Evolutionary conservation across 345 rosid genomes (phyloP), one percentile per base, ranked within the genome.

Genomic region (Euclidium syriacum): DNA sequence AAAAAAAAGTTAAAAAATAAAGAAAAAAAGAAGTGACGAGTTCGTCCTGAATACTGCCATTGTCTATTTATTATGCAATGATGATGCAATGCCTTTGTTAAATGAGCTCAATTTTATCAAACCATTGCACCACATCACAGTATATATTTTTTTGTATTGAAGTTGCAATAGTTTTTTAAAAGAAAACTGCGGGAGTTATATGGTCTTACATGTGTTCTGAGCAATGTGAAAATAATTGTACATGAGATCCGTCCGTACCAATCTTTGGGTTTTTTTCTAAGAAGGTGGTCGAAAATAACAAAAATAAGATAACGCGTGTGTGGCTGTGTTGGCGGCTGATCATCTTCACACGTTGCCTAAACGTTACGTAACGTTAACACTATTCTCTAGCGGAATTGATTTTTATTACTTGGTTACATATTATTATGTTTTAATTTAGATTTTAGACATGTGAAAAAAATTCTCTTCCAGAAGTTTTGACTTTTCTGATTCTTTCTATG

Each of bases 261-360:
- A 33, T 53, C 39, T 41, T 68, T 17, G 38, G 24, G 19, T 24
- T 32, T 42, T n/a, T 8, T 47, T 24, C 50, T 33, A 14, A 36
- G 49, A 36, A 66, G 41, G 56, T 42, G n/a, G 47, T 68, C 33
- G 56, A 29, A 43, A 9, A 36, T 0, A 33, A 11, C 12, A 33
- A 34, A 51, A 62, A 46, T 0, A 36, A 48, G 69, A 62, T 48
- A 62, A 53, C 55, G 69, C 64, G 74, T 62, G 74, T 54, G 64
- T 55, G 69, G 42, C 73, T 62, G 50, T 70, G 69, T 62, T 70
- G 69, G 74, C 74, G 74, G 74, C 74, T 62, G 57, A 54, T 62
- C 58, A 55, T 62, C 69, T 70, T 63, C 74, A 62, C 74, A 70
- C 74, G 69, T 56, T 48, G 64, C 24, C 10, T 29, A 20, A n/a